phyloP scores from a whole-genome alignment of 2,329 filamentous ascomycete species.

The Hirsutella rhossiliensis region DNA sequence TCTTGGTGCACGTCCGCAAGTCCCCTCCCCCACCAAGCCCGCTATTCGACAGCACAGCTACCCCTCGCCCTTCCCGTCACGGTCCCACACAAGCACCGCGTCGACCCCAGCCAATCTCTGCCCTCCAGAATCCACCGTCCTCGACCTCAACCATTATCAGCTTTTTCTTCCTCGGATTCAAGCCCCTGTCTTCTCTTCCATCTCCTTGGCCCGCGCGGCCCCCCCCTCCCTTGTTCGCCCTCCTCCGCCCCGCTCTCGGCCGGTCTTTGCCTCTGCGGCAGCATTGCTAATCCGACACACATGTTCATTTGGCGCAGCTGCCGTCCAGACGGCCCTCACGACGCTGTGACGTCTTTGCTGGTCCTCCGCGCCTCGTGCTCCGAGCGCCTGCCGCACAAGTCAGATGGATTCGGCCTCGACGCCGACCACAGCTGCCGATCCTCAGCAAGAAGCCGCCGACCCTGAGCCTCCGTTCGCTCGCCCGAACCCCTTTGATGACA shows the following conservation, averaged over 20 bases:
- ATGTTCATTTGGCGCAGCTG: conserved; percentile 45
- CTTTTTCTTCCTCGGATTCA: not conserved
- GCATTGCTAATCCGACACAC: conserved; percentile 25
- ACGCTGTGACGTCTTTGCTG: conserved; percentile 37
- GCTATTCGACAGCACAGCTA: conserved; percentile 1
- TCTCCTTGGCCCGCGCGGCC: not conserved
- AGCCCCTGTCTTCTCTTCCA: no score
- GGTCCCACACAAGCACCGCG: conserved; percentile 25
- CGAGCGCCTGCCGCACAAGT: conserved; percentile 23
- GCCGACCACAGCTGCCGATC: conserved; percentile 35
- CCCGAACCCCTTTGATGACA: conserved; percentile 53
- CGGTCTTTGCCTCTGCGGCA: conserved; percentile 1
- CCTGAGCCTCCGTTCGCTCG: conserved; percentile 51
- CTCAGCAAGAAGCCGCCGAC: conserved; percentile 39
- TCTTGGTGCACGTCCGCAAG: no score
- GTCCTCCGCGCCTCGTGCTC: conserved; percentile 30
- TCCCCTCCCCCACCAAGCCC: not conserved
- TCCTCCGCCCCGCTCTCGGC: not conserved
- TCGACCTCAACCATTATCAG: not conserved
- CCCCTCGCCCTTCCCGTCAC: conserved; percentile 6
- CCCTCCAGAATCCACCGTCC: conserved; percentile 10
- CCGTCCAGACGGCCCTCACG: conserved; percentile 41
- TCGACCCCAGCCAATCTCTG: conserved; percentile 19
- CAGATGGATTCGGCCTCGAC: conserved; percentile 42
- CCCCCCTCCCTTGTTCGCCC: not conserved